Evolutionary conservation across 208 protist species (phyloP).

Genomic region (Crithidia sp.): DNA sequence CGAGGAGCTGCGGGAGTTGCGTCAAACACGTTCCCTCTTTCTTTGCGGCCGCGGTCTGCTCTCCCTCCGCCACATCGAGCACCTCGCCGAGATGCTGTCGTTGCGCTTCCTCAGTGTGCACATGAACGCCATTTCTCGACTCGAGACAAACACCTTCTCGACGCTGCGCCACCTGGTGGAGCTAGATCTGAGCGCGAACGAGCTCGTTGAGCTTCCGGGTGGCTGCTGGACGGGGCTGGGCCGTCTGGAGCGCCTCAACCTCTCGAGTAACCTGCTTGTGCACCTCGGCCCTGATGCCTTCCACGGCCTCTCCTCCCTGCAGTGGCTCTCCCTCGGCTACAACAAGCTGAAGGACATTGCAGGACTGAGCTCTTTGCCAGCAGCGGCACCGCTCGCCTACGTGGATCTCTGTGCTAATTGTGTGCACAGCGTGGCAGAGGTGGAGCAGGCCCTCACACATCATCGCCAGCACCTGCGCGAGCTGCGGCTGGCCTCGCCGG

Average conservation of each 20-base stretch:
- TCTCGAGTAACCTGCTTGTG: slow-evolving; percentile 73
- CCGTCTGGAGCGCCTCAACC: slow-evolving; percentile 64
- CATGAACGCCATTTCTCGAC: slow-evolving; percentile 71
- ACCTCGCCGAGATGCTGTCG: slow-evolving; percentile 57
- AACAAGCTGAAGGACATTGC: slow-evolving; percentile 61
- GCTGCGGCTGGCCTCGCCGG: slow-evolving; percentile 57
- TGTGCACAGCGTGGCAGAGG: slow-evolving; percentile 38
- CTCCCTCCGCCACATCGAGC: slow-evolving; percentile 70
- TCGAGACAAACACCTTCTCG: slow-evolving; percentile 36
- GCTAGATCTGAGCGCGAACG: slow-evolving; percentile 84
- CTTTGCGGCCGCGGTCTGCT: slow-evolving; percentile 66
- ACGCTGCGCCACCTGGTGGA: slow-evolving; percentile 63
- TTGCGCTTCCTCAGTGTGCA: slow-evolving; percentile 73
- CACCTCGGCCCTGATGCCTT: slow-evolving; percentile 36
- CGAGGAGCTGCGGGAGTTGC: slow-evolving; percentile 40
- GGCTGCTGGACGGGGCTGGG: slow-evolving; percentile 54
- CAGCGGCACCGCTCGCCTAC: slow-evolving; percentile 42
- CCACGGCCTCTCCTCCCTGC: slow-evolving; percentile 44
- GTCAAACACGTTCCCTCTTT: slow-evolving; percentile 60
- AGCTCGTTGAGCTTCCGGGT: slow-evolving; percentile 36
- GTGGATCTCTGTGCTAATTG: slow-evolving; percentile 82
- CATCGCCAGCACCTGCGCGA: slow-evolving; percentile 51
- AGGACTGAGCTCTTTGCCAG: slow-evolving; percentile 53
- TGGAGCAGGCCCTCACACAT: slow-evolving; percentile 38
- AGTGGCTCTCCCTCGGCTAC: slow-evolving; percentile 79